Evolutionary conservation across 2,329 filamentous ascomycete species (phyloP).

Genomic region (Phoma sp.): DNA sequence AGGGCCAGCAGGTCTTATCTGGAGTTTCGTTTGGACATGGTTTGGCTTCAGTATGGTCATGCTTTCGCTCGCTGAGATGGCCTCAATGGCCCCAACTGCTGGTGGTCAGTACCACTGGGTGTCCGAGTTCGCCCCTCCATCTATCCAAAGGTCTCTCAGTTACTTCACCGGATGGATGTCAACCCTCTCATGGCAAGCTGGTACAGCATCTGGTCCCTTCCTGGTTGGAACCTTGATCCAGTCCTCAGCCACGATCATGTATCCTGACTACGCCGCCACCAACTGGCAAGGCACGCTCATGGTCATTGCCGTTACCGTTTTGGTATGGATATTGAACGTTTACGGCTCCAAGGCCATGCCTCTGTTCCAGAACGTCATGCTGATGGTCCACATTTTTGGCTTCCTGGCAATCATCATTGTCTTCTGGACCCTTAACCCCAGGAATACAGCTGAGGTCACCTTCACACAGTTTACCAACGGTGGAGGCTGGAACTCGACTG

Average conservation of each 20-base stretch:
- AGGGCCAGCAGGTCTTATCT: constrained; percentile 44
- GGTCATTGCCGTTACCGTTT: constrained; percentile 54
- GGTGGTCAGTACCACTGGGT: constrained; percentile 49
- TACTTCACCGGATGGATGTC: constrained; percentile 57
- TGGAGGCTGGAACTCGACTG: constrained; percentile 50
- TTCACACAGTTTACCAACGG: constrained; percentile 48
- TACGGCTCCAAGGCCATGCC: constrained; percentile 43
- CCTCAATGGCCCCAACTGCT: constrained; percentile 46
- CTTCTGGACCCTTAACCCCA: constrained; percentile 46
- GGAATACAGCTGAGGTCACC: constrained; percentile 35
- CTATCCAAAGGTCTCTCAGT: constrained; percentile 38
- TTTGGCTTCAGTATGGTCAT: constrained; percentile 43
- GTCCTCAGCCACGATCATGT: constrained; percentile 51
- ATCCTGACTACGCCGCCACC: constrained; percentile 51
- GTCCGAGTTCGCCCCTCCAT: constrained; percentile 42
- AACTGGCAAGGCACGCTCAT: constrained; percentile 60
- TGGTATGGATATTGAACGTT: constrained; percentile 55
- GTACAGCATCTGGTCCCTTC: constrained; percentile 57
- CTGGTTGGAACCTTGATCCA: constrained; percentile 59
- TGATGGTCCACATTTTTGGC: constrained; percentile 53
- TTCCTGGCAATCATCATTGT: constrained; percentile 55
- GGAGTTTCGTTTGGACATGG: constrained; percentile 47
- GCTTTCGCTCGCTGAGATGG: constrained; percentile 46
- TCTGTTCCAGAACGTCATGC: constrained; percentile 45
- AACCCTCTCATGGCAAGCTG: constrained; percentile 60